Conservation (phyloP, 768 basidiomycete species). For the Candolleomyces aberdarensis region DNA sequence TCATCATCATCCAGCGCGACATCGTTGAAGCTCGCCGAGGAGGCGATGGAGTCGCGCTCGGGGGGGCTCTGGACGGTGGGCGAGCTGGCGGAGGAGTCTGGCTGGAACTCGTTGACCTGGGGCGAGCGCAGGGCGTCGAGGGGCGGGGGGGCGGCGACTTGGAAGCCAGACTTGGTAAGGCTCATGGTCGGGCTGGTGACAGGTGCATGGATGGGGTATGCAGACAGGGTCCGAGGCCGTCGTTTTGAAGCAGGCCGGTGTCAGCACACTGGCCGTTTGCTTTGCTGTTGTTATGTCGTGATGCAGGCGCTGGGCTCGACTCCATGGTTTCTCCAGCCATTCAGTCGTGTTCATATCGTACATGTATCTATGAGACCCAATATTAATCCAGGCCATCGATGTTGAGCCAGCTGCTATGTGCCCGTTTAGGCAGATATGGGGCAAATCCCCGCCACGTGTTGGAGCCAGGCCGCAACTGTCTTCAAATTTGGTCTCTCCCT, state of each 20-base stretch:
- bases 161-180: slow-evolving; percentile 15
- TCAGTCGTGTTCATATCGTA: too few species aligned
- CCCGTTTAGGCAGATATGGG: background rate
- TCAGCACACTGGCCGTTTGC: background rate
- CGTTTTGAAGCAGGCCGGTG: background rate
- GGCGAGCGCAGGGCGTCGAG: slow-evolving; percentile 55
- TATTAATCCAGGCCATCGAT: background rate
- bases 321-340: background rate
- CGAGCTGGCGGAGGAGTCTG: background rate
- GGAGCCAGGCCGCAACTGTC: background rate
- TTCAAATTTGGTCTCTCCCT: background rate
- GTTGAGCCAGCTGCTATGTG: background rate
- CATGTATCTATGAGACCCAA: background rate
- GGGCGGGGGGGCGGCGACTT: slow-evolving; percentile 21
- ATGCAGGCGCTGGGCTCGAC: background rate
- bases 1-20: slow-evolving; percentile 51
- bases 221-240: slow-evolving; percentile 3
- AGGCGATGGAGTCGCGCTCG: slow-evolving; percentile 41
- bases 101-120: slow-evolving; percentile 25
- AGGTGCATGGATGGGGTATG: slow-evolving; percentile 1
- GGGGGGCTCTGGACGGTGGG: slow-evolving; percentile 18
- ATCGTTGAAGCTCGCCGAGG: slow-evolving; percentile 59
- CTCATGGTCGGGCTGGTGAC: slow-evolving; percentile 5
- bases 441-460: slow-evolving; percentile 4
- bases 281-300: background rate